Evolutionary conservation across 176 grass and related monocot genomes (phyloP).

Genomic region (Areca catechu): DNA sequence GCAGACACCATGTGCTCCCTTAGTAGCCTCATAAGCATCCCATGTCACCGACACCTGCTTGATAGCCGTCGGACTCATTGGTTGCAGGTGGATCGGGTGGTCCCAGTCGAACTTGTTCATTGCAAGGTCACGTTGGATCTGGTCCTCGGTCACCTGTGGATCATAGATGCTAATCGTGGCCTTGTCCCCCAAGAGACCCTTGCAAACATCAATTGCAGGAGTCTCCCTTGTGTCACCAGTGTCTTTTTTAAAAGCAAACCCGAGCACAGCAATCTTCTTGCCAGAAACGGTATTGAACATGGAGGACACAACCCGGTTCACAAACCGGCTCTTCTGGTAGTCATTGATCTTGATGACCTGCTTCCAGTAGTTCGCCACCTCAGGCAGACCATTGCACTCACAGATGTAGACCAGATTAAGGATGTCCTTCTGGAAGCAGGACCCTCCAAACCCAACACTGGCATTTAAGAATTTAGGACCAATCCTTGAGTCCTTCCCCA

Average conservation of each 20-base stretch:
- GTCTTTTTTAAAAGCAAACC: conserved; percentile 63
- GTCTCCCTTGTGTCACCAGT: conserved; percentile 58
- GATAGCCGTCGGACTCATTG: conserved; percentile 37
- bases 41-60: conserved; percentile 49
- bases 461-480: conserved; percentile 55
- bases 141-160: conserved; percentile 53
- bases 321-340: conserved; percentile 60
- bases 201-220: conserved; percentile 55
- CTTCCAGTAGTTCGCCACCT: conserved; percentile 54
- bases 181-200: conserved; percentile 50
- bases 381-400: conserved; percentile 54
- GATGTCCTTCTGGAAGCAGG: conserved; percentile 69
- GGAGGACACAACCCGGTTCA: conserved; percentile 56
- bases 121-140: conserved; percentile 50
- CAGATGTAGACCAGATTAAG: conserved; percentile 63
- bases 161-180: conserved; percentile 61
- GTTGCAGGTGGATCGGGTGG: conserved; percentile 53
- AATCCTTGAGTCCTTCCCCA: conserved; percentile 52
- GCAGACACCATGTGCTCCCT: conserved; percentile 50
- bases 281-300: conserved; percentile 63
- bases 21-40: conserved; percentile 47
- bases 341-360: conserved; percentile 66
- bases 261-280: conserved; percentile 60
- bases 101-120: conserved; percentile 77
- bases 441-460: conserved; percentile 54